Evolutionary conservation across 2,329 filamentous ascomycete species (phyloP).

Genomic region (Xylariaceae sp.): DNA sequence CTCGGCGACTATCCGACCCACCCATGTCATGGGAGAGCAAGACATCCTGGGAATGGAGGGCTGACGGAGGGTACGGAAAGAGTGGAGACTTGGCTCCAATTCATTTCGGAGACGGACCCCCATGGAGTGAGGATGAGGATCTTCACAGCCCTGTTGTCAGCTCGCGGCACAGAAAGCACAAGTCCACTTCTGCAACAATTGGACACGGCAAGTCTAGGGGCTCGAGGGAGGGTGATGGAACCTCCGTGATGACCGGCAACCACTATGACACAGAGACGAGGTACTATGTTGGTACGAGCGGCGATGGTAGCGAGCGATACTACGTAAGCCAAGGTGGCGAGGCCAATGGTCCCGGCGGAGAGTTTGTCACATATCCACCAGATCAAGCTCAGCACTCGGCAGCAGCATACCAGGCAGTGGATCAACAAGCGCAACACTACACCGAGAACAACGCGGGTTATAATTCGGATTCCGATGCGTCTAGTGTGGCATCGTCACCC

Average conservation of each 20-base stretch:
- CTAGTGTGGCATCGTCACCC: constrained; percentile 55
- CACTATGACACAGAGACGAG: constrained; percentile 57
- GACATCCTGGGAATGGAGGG: constrained; percentile 54
- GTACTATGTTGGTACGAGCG: constrained; percentile 61
- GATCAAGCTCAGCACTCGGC: constrained; percentile 56
- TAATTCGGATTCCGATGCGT: constrained; percentile 52
- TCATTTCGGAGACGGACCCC: constrained; percentile 80
- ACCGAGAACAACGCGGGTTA: constrained; percentile 46
- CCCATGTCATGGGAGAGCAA: constrained; percentile 68
- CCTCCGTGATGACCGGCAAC: constrained; percentile 42
- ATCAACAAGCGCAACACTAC: constrained; percentile 43
- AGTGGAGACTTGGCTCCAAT: constrained; percentile 73
- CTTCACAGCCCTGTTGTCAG: constrained; percentile 86
- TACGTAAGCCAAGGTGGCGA: constrained; percentile 67
- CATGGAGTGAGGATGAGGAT: constrained; percentile 94
- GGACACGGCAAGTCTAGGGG: constrained; percentile 44
- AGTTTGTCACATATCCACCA: constrained; percentile 72
- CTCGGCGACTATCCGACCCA: constrained; percentile 77
- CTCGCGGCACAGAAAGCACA: constrained; percentile 80
- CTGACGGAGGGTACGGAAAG: constrained; percentile 50
- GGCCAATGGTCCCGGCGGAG: constrained; percentile 70
- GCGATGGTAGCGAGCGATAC: constrained; percentile 68
- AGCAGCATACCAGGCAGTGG: constrained; percentile 42
- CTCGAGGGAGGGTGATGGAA: constrained; percentile 36
- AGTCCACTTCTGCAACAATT: constrained; percentile 55